A percentile compares a stretch with the other conserved stretches of the same genome.
Evolutionary conservation across 2,329 filamentous ascomycete genomes (phyloP).

Genomic region (Stenocarpella maydis): DNA sequence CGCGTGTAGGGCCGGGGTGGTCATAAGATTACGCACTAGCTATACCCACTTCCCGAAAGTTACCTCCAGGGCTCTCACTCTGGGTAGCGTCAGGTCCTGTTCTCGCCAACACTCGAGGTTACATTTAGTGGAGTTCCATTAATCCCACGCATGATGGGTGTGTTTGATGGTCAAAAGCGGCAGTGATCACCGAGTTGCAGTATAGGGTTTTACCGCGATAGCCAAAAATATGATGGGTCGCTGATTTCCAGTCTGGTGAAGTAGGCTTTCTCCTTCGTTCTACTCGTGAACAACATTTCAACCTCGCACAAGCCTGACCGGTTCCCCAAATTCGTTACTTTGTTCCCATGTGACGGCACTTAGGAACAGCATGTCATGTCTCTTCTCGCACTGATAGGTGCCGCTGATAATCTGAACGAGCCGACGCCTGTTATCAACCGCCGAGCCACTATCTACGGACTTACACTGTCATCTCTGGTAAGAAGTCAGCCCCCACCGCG

Average conservation of each 20-base stretch:
- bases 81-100: background rate
- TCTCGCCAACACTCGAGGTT: background rate
- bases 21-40: background rate
- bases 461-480: constrained; percentile 27
- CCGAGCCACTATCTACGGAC: constrained; percentile 25
- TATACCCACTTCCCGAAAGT: constrained; percentile 2
- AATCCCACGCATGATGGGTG: background rate
- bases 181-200: background rate
- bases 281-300: background rate
- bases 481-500: background rate
- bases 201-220: background rate
- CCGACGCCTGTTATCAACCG: constrained; percentile 25
- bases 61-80: background rate
- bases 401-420: constrained; percentile 32
- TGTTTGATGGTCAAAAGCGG: background rate
- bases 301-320: background rate
- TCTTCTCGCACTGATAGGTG: constrained; percentile 30
- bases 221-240: background rate
- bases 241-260: background rate
- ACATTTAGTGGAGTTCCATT: constrained; percentile 7
- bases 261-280: background rate
- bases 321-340: background rate
- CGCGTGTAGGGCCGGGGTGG: background rate
- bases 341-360: background rate
- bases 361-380: constrained; percentile 30